Percentiles rank a stretch among this genome's conserved stretches.
These are phyloP conservation scores for Centella asiatica DNA, from an alignment of 129 eudicot genomes.

Conservation along the genomic window DNA sequence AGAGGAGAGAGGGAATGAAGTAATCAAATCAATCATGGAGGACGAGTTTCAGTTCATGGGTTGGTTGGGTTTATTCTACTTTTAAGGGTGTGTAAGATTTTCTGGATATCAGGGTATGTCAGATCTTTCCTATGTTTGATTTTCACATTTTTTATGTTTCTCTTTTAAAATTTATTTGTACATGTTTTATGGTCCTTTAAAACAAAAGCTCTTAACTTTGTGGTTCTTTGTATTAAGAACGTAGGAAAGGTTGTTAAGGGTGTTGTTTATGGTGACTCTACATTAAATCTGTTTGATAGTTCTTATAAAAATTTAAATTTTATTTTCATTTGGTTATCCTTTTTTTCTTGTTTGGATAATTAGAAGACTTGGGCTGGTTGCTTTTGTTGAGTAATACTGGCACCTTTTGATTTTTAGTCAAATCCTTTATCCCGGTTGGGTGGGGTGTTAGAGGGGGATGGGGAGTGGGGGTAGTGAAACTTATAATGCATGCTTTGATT, in stretches of 20 bases:
- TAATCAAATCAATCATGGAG: conserved; percentile 36
- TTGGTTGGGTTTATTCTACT: conserved; percentile 13
- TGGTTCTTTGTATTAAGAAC: background rate
- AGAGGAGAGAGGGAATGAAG: conserved; percentile 22
- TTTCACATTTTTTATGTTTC: background rate
- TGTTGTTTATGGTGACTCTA: background rate
- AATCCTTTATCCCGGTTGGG: background rate
- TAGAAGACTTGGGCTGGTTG: background rate
- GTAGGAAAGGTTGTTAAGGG: background rate
- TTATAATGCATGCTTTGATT: background rate
- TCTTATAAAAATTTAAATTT: background rate
- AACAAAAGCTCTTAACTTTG: background rate
- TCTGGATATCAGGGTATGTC: conserved; percentile 33
- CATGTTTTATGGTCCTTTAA: too few relatives aligned
- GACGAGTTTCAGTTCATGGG: conserved; percentile 26
- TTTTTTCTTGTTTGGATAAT: background rate
- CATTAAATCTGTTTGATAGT: background rate
- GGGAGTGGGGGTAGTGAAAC: too few relatives aligned
- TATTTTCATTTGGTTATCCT: conserved; percentile 2
- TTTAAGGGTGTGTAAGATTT: conserved; percentile 19
- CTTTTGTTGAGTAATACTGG: background rate
- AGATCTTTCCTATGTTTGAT: conserved; percentile 20
- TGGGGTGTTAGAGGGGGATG: background rate
- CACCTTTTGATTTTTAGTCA: too few relatives aligned
- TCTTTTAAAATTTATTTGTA: background rate